Evolutionary conservation across 495 filamentous ascomycete species (phyloP).

Genomic region (Hyaloscypha hepaticicola): DNA sequence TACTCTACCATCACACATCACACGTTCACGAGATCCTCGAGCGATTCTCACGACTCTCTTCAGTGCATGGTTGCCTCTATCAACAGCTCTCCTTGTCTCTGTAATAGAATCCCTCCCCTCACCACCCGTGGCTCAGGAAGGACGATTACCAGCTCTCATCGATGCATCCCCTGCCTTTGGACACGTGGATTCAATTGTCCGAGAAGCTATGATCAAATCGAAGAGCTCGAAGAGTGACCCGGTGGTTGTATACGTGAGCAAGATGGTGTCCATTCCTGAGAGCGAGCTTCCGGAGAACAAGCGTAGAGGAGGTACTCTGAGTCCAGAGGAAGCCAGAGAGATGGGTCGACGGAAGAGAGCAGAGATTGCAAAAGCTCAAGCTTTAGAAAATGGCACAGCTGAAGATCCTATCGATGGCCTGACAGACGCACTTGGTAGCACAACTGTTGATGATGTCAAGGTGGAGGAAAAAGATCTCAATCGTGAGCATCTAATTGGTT

Average conservation of each 20-base stretch:
- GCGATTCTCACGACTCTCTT: constrained; percentile 85
- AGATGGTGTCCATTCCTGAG: constrained; percentile 93
- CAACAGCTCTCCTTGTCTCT: constrained; percentile 88
- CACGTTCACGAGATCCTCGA: constrained; percentile 80
- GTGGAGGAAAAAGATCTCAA: constrained; percentile 57
- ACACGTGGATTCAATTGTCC: constrained; percentile 64
- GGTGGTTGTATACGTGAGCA: constrained; percentile 93
- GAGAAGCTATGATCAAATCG: constrained; percentile 78
- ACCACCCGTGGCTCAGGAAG: constrained; percentile 78
- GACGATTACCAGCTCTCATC: constrained; percentile 74
- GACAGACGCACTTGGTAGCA: constrained; percentile 53
- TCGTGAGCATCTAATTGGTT: constrained; percentile 87
- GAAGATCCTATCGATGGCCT: constrained; percentile 42
- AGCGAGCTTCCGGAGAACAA: constrained; percentile 85
- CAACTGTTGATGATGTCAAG: constrained; percentile 46
- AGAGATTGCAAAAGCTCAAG: constrained; percentile 76
- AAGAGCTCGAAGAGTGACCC: constrained; percentile 66
- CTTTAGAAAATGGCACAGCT: constrained; percentile 37
- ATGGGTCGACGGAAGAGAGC: constrained; percentile 84
- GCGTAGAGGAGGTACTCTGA: constrained; percentile 64
- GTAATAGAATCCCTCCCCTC: constrained; percentile 92
- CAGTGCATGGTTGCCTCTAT: constrained; percentile 86
- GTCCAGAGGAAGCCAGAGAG: constrained; percentile 85
- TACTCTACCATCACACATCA: constrained; percentile 75
- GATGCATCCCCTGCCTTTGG: constrained; percentile 75